Evolutionary conservation across 208 protist species (phyloP).

Genomic region (Acanthamoeba rhysodes): DNA sequence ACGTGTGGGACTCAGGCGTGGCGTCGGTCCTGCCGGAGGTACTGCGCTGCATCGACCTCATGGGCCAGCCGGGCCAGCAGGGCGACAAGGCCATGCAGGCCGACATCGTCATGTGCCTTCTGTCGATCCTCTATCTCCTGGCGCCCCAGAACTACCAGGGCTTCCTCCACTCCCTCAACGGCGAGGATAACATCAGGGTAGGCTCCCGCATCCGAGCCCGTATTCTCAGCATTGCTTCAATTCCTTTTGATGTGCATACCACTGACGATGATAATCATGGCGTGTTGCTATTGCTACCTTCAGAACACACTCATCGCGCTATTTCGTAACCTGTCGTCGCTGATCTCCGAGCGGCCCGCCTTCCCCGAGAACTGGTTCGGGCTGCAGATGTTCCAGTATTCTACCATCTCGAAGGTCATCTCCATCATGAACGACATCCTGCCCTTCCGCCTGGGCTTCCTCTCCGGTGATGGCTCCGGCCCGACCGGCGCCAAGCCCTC

Average conservation of each 20-base stretch:
- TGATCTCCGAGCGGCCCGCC: slow-evolving; percentile 28
- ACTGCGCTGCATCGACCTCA: neutral
- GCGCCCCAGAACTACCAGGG: slow-evolving; percentile 63
- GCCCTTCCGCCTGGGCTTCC: slow-evolving; percentile 37
- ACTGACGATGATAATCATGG: neutral
- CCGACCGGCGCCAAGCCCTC: neutral
- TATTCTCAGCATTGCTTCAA: neutral
- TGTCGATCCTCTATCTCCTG: slow-evolving; percentile 59
- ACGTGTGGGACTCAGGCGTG: slow-evolving; percentile 65
- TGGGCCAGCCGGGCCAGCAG: neutral
- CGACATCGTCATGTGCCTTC: slow-evolving; percentile 65
- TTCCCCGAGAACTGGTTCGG: slow-evolving; percentile 78
- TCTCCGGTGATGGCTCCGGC: slow-evolving; percentile 5
- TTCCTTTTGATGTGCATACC: neutral
- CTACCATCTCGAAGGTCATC: slow-evolving; percentile 58
- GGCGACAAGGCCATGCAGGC: slow-evolving; percentile 52
- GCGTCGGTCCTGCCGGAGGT: slow-evolving; percentile 48
- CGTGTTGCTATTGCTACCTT: neutral
- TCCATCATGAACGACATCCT: slow-evolving; percentile 60
- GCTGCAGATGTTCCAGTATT: slow-evolving; percentile 73
- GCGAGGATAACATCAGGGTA: slow-evolving; percentile 64
- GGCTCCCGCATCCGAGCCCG: neutral
- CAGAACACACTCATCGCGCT: slow-evolving; percentile 59
- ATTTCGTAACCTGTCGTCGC: slow-evolving; percentile 49
- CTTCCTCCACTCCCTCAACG: slow-evolving; percentile 66